Base-by-base conservation (phyloP, 2,329 filamentous ascomycete species). In the Xylaria hypoxylon region DNA sequence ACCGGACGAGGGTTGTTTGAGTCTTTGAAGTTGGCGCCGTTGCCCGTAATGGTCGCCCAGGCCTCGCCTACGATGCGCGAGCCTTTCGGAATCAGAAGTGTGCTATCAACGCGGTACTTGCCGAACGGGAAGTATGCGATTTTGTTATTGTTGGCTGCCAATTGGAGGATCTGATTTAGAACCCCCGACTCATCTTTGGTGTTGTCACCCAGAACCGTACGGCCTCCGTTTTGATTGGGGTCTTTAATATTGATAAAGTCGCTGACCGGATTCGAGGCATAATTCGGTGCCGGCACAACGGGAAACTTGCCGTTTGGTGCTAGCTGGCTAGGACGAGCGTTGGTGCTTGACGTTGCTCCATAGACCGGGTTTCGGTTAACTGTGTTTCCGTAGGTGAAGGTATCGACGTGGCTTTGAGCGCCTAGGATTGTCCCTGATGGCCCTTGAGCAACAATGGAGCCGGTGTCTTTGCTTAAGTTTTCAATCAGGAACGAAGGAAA, bases 41-140 rank as follows among this genome's bases (percentile, higher is more conserved):
- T 81, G 17, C 83, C 85, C 60, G 86, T 82, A 68, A 89, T 84
- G 42, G 83, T 82, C 1, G 84, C 78, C 80, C 82, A 86, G 1
- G 77, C 80, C 69, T 88, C 84, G 26, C 86, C 86, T 3, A 87
- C 80, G 59, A 89, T 84, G 17, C 81, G 82, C 24, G 82, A 81
- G 13, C 82, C 81, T 1, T 76, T 71, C 0, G 86, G 86, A 15
- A 89, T 77, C 6, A 80, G 75, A 22, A 88, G 77, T 0, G 86
- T 88, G 50, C 79, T 78, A 15, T 81, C 80, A 28, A 88, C 81
- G 10, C 83, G 77, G 73, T 89, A 88, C 59, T 84, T 81, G 47
- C 86, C 86, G 60, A 83, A 83, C 38, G 86, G 85, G 71, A 89
- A 83, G 72, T 83, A 89, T 17, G 85, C 82, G 57, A 88, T 80